Evolutionary conservation across 2,329 filamentous ascomycete species (phyloP).

Genomic region (Zarea fungicola): DNA sequence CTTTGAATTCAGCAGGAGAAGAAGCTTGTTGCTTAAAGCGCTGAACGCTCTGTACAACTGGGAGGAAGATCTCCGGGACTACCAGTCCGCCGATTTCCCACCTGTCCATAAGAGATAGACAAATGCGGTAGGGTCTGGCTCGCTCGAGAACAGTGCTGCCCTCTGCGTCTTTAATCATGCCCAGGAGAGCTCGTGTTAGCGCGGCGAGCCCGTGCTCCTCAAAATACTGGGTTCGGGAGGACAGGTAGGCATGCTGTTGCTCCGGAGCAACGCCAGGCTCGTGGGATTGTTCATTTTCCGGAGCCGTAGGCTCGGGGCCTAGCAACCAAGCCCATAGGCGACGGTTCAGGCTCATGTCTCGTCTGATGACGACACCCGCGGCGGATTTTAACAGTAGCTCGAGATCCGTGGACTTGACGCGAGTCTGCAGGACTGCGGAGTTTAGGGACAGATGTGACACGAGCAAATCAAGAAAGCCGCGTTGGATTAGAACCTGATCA

Average conservation of each 20-base stretch:
- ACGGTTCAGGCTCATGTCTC: conserved; percentile 95
- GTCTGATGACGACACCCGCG: conserved; percentile 76
- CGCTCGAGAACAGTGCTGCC: conserved; percentile 48
- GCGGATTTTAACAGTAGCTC: conserved; percentile 78
- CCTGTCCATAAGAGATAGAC: conserved; percentile 92
- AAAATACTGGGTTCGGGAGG: conserved; percentile 73
- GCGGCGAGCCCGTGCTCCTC: conserved; percentile 70
- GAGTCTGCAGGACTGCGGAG: conserved; percentile 71
- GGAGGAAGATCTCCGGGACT: conserved; percentile 82
- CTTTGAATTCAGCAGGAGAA: conserved; percentile 67
- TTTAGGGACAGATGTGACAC: conserved; percentile 86
- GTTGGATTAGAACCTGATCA: conserved; percentile 83
- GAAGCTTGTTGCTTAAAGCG: conserved; percentile 62
- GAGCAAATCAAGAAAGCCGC: conserved; percentile 87
- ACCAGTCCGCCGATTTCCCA: conserved; percentile 95
- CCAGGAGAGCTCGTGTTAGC: conserved; percentile 67
- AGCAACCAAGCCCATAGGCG: conserved; percentile 95
- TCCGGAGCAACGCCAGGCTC: conserved; percentile 41
- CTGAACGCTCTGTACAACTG: conserved; percentile 75
- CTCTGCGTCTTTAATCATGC: conserved; percentile 58
- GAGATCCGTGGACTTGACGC: conserved; percentile 68
- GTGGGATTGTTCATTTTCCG: conserved; percentile 42
- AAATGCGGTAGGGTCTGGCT: conserved; percentile 83
- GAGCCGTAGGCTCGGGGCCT: conserved; percentile 60
- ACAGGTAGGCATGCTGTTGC: conserved; percentile 40